These are phyloP conservation scores for Tolypocladium endophyticum DNA, from an alignment of 2,329 filamentous ascomycete species.

Conservation along the genomic window DNA sequence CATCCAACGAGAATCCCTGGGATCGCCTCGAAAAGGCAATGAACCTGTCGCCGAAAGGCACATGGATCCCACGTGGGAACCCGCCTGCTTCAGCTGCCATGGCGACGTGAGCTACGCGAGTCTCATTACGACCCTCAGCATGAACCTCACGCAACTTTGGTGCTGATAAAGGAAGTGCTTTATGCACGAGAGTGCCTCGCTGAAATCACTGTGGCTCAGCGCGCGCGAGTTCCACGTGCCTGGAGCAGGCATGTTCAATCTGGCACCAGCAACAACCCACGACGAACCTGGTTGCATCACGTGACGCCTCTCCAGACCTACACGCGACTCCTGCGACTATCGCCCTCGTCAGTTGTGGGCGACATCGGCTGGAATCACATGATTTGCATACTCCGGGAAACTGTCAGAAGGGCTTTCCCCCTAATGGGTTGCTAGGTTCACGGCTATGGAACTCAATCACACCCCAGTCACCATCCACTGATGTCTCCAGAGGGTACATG, in stretches of 20 bases:
- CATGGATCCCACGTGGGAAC: slow-evolving; percentile 27
- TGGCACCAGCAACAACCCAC: not conserved
- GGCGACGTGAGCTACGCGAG: not conserved
- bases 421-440: not conserved
- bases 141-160: not conserved
- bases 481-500: not conserved
- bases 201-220: not conserved
- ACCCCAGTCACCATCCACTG: not conserved
- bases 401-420: not conserved
- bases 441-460: not conserved
- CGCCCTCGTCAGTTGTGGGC: not conserved
- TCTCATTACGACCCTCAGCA: not conserved
- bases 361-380: slow-evolving; percentile 5
- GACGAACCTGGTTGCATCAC: not conserved
- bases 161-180: not conserved
- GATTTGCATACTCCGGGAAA: slow-evolving; percentile 1
- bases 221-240: not conserved
- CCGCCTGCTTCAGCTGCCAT: not conserved
- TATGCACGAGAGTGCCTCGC: not conserved
- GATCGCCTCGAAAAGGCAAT: slow-evolving; percentile 38
- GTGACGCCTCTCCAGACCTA: not conserved
- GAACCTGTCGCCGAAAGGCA: slow-evolving; percentile 31
- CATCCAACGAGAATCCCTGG: slow-evolving; percentile 67
- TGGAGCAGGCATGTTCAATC: not conserved
- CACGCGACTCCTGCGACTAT: not conserved